Conservation (phyloP, 805 yeast species). For the Saturnispora galanensis region DNA sequence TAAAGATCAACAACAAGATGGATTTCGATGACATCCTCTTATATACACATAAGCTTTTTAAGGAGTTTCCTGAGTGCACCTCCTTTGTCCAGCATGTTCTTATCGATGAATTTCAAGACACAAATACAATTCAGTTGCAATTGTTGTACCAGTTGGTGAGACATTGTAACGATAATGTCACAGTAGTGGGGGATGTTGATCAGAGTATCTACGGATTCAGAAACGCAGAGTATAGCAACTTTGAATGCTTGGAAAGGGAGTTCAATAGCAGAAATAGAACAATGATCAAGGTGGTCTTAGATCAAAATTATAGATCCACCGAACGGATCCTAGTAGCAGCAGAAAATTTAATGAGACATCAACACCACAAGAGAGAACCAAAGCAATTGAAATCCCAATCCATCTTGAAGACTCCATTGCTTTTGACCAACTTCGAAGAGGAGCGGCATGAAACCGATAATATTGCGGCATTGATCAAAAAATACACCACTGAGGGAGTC, state of each 20-base stretch:
- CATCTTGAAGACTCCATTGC: slow-evolving; percentile 34
- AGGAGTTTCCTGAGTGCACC: slow-evolving; percentile 33
- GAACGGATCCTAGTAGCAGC: slow-evolving; percentile 54
- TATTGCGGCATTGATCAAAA: slow-evolving; percentile 35
- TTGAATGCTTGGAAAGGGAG: slow-evolving; percentile 41
- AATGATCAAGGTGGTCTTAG: slow-evolving; percentile 33
- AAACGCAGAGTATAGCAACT: slow-evolving; percentile 64
- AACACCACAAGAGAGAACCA: slow-evolving; percentile 32
- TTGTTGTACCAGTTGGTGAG: slow-evolving; percentile 46
- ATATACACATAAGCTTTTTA: slow-evolving; percentile 40
- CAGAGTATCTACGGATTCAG: slow-evolving; percentile 89
- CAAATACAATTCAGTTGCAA: slow-evolving; percentile 66
- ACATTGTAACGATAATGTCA: slow-evolving; percentile 44
- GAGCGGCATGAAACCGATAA: slow-evolving; percentile 48
- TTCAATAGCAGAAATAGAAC: slow-evolving; percentile 17
- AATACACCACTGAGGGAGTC: slow-evolving; percentile 14
- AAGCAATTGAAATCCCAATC: slow-evolving; percentile 40
- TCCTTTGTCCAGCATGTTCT: slow-evolving; percentile 55
- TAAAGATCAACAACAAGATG: slow-evolving; percentile 35
- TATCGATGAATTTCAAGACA: slow-evolving; percentile 94
- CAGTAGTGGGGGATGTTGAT: slow-evolving; percentile 95
- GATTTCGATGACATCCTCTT: slow-evolving; percentile 84
- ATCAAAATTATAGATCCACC: slow-evolving; percentile 77
- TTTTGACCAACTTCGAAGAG: slow-evolving; percentile 25
- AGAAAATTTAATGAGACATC: slow-evolving; percentile 55